Conservation (phyloP, 257 asterid genomes). For the Solanum corneliomulleri region DNA sequence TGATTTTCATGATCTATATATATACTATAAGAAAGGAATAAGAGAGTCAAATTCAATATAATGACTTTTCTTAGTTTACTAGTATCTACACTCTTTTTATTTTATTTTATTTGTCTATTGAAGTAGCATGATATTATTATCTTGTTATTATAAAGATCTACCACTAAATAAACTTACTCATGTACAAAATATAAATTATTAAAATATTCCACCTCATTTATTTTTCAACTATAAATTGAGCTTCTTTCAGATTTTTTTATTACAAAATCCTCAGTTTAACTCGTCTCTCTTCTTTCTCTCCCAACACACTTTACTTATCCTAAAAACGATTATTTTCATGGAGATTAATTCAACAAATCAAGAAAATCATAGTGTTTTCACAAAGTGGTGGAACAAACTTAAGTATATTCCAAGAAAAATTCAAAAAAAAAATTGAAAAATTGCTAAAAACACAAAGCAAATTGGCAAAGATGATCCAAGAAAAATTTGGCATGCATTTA, state of each 20-base stretch:
- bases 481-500: slow-evolving; percentile 37
- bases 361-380: not conserved
- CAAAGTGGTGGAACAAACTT: not conserved
- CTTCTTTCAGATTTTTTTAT: not conserved
- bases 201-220: too few species aligned
- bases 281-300: not conserved
- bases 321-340: not conserved
- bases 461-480: slow-evolving; percentile 63
- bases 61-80: not conserved
- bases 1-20: not conserved
- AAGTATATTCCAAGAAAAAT: slow-evolving; percentile 5
- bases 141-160: too few species aligned
- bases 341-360: slow-evolving; percentile 7
- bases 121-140: too few species aligned
- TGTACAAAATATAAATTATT: too few species aligned
- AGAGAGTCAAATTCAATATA: not conserved
- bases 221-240: not conserved
- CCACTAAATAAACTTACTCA: too few species aligned
- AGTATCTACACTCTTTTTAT: too few species aligned
- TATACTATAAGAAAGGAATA: not conserved
- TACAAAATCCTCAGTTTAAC: not conserved
- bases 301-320: not conserved
- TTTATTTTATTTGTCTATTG: not conserved
- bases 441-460: slow-evolving; percentile 9
- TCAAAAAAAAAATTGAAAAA: not conserved